These are phyloP conservation scores for Uronychia setigera DNA, from an alignment of 73 alveolate genomes.

Conservation along the genomic window DNA sequence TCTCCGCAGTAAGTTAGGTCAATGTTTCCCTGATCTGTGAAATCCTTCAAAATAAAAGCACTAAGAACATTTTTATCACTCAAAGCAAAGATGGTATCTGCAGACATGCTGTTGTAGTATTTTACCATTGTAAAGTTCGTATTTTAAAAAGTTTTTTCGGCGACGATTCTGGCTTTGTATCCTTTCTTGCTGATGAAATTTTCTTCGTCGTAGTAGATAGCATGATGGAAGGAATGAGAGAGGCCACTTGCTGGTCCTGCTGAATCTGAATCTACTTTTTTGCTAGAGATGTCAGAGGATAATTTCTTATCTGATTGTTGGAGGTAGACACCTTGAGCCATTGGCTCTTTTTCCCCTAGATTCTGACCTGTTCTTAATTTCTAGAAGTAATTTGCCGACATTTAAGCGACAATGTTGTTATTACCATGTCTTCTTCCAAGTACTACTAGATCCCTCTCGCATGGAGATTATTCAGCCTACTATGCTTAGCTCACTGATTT, in stretches of 20 bases:
- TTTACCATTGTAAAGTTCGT: background rate
- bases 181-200: background rate
- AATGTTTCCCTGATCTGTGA: background rate
- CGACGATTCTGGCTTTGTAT: background rate
- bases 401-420: background rate
- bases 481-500: no score
- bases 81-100: background rate
- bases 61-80: background rate
- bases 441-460: background rate
- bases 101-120: background rate
- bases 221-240: no score
- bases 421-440: background rate
- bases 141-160: background rate
- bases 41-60: background rate
- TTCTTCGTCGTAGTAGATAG: background rate
- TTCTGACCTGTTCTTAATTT: no score
- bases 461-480: no score
- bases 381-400: background rate
- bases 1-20: background rate
- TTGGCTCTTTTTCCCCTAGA: no score
- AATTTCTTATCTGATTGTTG: background rate
- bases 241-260: no score
- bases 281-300: background rate
- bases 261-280: background rate
- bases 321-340: background rate